Conservation (phyloP, 2,329 filamentous ascomycete species). For the Neodidymelliopsis sp. region DNA sequence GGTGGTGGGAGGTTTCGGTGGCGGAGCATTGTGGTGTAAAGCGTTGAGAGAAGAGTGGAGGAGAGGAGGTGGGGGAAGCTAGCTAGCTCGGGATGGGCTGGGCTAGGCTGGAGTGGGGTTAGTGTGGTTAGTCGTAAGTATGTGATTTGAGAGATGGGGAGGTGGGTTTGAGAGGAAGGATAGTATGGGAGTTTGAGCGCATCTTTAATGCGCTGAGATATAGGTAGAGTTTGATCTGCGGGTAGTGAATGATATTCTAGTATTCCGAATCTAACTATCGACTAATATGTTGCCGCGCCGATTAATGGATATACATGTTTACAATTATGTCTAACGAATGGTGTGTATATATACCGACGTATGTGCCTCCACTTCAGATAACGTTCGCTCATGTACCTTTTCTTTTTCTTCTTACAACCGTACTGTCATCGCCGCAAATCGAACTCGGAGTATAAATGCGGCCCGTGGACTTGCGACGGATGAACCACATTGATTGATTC, state of each 20-base stretch:
- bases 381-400: no score
- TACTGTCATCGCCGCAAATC: not conserved
- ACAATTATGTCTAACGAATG: no score
- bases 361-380: not conserved
- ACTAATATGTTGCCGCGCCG: not conserved
- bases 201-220: no score
- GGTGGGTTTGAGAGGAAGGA: no score
- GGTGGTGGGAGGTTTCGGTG: no score
- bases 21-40: no score
- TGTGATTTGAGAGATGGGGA: no score
- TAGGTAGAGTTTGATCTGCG: no score
- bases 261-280: not conserved
- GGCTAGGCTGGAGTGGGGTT: no score
- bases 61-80: not conserved
- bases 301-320: not conserved
- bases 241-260: not conserved
- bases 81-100: no score
- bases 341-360: not conserved
- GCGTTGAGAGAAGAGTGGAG: not conserved
- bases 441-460: not conserved
- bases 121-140: no score
- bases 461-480: slow-evolving; percentile 33
- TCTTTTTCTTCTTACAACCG: not conserved
- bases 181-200: no score
- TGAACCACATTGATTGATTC: slow-evolving; percentile 40